Evolutionary conservation across 805 yeast genomes (phyloP), one percentile per base, ranked within the genome.

Genomic region (Cyberlindnera maritima): DNA sequence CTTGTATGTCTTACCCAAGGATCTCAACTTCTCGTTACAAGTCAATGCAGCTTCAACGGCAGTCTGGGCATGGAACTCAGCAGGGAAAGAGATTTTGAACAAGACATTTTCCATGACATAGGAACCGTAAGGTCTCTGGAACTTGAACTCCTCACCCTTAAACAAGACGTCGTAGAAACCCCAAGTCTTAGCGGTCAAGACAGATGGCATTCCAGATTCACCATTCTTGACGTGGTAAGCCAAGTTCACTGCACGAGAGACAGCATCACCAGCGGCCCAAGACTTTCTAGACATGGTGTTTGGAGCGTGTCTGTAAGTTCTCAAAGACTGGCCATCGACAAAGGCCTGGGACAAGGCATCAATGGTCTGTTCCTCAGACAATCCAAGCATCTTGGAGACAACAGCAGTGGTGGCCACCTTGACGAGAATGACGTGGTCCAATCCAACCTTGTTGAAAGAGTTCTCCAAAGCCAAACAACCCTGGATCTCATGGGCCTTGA

Each of bases 251-350:
- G 83, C 85, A 50, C 83, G 68, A 14, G 80, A 69, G 41, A 73
- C 74, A 12, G 84, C 83, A 56, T 79, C 84, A 49, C 84, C 85
- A 13, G 85, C 85, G 23, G 85, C 85, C 85, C 85, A 79, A 1
- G 83, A 78, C 64, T 79, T 79, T 59, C 84, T 71, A 9, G 81
- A 74, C 65, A 79, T 78, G 43, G 84, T 80, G 63, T 79, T 79
- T 52, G 85, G 84, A 10, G 83, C 80, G 58, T 79, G 85, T 58
- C 85, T 74, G 58, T 79, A 79, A 26, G 84, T 80, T 62, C 85
- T 71, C 49, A 79, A 64, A 4, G 80, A 56, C 54, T 77, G 81
- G 26, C 84, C 84, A 61, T 79, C 85, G 25, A 72, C 82, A 64
- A 79, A 78, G 9, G 83, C 83, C 50, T 79, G 84, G 5, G 83